These are phyloP conservation scores for Parasitella parasitica DNA, from an alignment of 371 early-diverging fungal species.

Conservation along the genomic window DNA sequence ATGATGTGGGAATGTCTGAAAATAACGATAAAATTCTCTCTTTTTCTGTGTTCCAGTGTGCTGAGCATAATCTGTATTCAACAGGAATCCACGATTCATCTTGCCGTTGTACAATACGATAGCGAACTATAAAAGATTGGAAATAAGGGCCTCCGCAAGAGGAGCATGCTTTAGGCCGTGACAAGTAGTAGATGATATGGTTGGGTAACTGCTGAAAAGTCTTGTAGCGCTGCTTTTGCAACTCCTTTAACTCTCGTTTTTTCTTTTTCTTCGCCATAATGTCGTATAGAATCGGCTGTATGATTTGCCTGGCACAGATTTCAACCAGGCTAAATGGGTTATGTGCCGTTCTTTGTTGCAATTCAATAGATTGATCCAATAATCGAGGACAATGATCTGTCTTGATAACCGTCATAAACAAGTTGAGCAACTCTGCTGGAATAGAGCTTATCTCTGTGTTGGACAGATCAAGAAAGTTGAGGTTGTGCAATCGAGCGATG, in stretches of 20 bases:
- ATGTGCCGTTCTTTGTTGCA: constrained; percentile 22
- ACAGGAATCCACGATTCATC: constrained; percentile 53
- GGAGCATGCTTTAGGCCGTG: constrained; percentile 69
- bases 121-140: constrained; percentile 59
- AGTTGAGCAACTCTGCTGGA: constrained; percentile 31
- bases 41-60: constrained; percentile 75
- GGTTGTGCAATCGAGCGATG: constrained; percentile 13
- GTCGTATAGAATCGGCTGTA: constrained; percentile 60
- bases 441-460: constrained; percentile 30
- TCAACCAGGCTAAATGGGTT: constrained; percentile 66
- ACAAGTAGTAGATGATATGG: constrained; percentile 62
- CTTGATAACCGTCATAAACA: constrained; percentile 18
- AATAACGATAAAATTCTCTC: constrained; percentile 54
- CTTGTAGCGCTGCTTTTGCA: background rate
- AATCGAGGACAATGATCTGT: constrained; percentile 30
- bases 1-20: background rate
- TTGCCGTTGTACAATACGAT: constrained; percentile 62
- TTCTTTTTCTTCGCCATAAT: constrained; percentile 44
- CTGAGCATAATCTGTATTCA: constrained; percentile 74
- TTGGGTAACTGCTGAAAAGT: constrained; percentile 31
- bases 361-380: constrained; percentile 20
- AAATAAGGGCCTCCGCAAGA: constrained; percentile 91
- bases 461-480: constrained; percentile 28
- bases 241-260: constrained; percentile 23
- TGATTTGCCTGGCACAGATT: constrained; percentile 71